Percentiles rank a stretch among this genome's conserved stretches.
Evolutionary conservation across 805 yeast genomes (phyloP).

Genomic region (Isabelozyma heimii): DNA sequence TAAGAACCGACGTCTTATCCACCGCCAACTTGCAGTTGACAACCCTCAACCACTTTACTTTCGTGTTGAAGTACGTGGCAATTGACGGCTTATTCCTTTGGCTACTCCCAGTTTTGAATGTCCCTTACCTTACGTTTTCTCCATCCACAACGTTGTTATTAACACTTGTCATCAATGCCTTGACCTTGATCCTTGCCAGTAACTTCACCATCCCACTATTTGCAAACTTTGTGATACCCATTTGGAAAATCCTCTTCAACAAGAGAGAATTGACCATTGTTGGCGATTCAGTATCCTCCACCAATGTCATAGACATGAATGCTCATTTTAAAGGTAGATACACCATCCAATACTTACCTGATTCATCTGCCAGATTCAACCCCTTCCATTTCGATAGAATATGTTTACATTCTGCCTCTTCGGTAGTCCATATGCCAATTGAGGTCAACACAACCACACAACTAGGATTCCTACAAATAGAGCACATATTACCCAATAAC

Average conservation of each 20-base stretch:
- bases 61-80: slow-evolving; percentile 66
- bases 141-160: slow-evolving; percentile 52
- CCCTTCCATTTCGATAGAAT: slow-evolving; percentile 61
- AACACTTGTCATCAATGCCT: slow-evolving; percentile 42
- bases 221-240: slow-evolving; percentile 29
- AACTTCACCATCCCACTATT: slow-evolving; percentile 48
- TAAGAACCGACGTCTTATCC: slow-evolving; percentile 44
- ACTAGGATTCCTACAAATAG: slow-evolving; percentile 64
- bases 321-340: slow-evolving; percentile 81
- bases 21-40: slow-evolving; percentile 28
- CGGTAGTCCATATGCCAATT: slow-evolving; percentile 55
- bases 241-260: slow-evolving; percentile 42
- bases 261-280: slow-evolving; percentile 50
- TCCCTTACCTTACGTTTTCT: slow-evolving; percentile 71
- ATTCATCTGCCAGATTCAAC: slow-evolving; percentile 79
- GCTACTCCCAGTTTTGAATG: slow-evolving; percentile 67
- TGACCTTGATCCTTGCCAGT: slow-evolving; percentile 55
- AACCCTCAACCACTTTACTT: slow-evolving; percentile 50
- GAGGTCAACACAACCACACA: slow-evolving; percentile 77
- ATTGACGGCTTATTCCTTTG: slow-evolving; percentile 72
- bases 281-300: slow-evolving; percentile 44
- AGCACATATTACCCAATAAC: slow-evolving; percentile 56
- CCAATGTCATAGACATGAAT: slow-evolving; percentile 42
- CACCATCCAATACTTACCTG: slow-evolving; percentile 85
- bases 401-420: slow-evolving; percentile 50